Base-by-base conservation (phyloP, 2,329 filamentous ascomycete species). In the Aspergillus sp. region DNA sequence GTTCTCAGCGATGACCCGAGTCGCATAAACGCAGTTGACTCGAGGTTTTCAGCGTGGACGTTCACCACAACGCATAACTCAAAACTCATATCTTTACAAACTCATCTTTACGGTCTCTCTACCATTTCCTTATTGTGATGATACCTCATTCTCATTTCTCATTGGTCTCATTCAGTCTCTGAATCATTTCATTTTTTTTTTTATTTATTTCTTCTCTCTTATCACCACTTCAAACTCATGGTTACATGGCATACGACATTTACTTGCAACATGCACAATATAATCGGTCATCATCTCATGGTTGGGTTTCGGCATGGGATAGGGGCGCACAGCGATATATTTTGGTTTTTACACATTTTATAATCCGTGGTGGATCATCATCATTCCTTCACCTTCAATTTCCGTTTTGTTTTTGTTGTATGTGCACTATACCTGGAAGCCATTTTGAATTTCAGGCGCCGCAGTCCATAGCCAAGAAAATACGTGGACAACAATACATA, bases 221-320 rank as follows among this genome's bases (percentile, higher is more conserved):
- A 9, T 9, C 46, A 17, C n/a, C 27, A 50, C 46, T 49, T 54
- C 34, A 20, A n/a, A 41, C 37, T 48, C 39, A 50, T 54, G 47
- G 33, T 54, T 33, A 47, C 39, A 48, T 44, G 47, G 49, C 51
- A 54, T 54, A 58, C 20, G 56, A 58, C 19, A 40, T 57, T 33
- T 34, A 30, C 27, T 56, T 34, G 34, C 37, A 40, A 37, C 44
- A 17, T 15, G 19, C 24, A 37, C 45, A 54, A 41, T 52, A 22
- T 64, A 61, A 58, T 64, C 48, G 58, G 58, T 59, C 57, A 64
- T 58, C 24, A 13, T 47, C 8, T 37, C 47, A 53, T 50, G 51
- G 56, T 52, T 59, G 48, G 63, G 59, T 51, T 33, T 51, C 46
- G 40, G 56, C 47, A 57, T 54, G 39, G 60, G 62, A 51, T 58